phyloP scores from a whole-genome alignment of 768 basidiomycete genomes.

The Xerocomus spinulosus region DNA sequence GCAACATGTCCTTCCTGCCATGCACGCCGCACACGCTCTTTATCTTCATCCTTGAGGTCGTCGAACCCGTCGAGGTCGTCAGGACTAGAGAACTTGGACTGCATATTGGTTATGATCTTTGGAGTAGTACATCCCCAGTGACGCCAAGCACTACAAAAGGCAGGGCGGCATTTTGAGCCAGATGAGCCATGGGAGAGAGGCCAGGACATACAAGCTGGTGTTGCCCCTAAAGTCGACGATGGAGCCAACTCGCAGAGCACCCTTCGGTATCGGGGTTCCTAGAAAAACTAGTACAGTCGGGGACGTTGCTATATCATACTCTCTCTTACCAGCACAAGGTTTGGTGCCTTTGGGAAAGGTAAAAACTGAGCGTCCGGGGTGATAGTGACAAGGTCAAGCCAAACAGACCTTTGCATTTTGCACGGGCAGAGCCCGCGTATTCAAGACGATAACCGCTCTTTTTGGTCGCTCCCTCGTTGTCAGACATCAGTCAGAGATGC shows the following conservation, averaged over 20 bases:
- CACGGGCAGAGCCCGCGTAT: slow-evolving; percentile 60
- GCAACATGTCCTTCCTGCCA: slow-evolving; percentile 76
- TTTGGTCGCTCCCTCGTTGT: slow-evolving; percentile 33
- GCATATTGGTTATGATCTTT: slow-evolving; percentile 67
- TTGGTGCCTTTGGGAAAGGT: slow-evolving; percentile 57
- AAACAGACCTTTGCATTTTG: slow-evolving; percentile 74
- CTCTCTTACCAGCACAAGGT: slow-evolving; percentile 60
- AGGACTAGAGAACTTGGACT: slow-evolving; percentile 50
- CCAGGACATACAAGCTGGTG: slow-evolving; percentile 52
- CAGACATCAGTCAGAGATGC: slow-evolving; percentile 29
- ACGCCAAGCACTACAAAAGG: slow-evolving; percentile 61
- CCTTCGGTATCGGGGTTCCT: slow-evolving; percentile 74
- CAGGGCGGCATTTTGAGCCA: not conserved
- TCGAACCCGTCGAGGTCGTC: slow-evolving; percentile 85
- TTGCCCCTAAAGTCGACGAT: slow-evolving; percentile 71
- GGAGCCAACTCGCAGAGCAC: slow-evolving; percentile 65
- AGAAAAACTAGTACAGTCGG: slow-evolving; percentile 15
- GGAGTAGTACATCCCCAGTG: slow-evolving; percentile 87
- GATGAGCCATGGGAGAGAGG: slow-evolving; percentile 1
- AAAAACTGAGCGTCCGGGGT: slow-evolving; percentile 15
- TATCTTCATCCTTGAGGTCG: slow-evolving; percentile 61
- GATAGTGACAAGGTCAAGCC: slow-evolving; percentile 5
- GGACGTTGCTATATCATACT: not conserved
- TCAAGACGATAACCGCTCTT: slow-evolving; percentile 68
- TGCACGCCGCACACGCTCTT: slow-evolving; percentile 66